phyloP scores from a whole-genome alignment of 805 yeast genomes.

The Danielia oregonensis region DNA sequence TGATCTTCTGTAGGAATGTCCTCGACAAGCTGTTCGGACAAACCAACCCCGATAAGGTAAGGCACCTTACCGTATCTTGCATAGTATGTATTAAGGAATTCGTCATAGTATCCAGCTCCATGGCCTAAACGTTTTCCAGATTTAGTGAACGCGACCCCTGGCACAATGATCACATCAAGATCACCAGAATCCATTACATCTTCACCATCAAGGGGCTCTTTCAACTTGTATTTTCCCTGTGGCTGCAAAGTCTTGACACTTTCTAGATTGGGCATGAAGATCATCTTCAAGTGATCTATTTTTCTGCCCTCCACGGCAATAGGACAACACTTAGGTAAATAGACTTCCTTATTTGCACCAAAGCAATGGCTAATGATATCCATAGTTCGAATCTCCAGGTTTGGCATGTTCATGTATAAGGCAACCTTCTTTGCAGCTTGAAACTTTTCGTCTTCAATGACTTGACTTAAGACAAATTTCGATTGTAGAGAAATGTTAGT shows the following conservation, averaged over 20 bases:
- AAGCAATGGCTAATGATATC: slow-evolving; percentile 52
- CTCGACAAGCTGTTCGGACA: slow-evolving; percentile 57
- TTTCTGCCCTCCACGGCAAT: slow-evolving; percentile 28
- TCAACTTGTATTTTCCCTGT: slow-evolving; percentile 60
- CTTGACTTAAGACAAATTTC: slow-evolving; percentile 12
- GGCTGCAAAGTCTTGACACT: slow-evolving; percentile 52
- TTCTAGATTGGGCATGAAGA: slow-evolving; percentile 39
- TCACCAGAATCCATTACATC: slow-evolving; percentile 23
- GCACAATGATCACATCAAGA: slow-evolving; percentile 73
- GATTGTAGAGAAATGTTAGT: slow-evolving; percentile 25
- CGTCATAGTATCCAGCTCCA: slow-evolving; percentile 93
- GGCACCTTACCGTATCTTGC: slow-evolving; percentile 30
- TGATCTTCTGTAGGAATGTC: slow-evolving; percentile 57
- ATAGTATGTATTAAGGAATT: slow-evolving; percentile 29
- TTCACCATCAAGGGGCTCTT: slow-evolving; percentile 56
- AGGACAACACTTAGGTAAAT: slow-evolving; percentile 51
- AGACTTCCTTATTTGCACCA: slow-evolving; percentile 46
- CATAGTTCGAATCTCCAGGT: slow-evolving; percentile 62
- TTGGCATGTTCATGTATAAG: slow-evolving; percentile 73
- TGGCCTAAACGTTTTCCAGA: slow-evolving; percentile 68
- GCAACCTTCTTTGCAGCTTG: slow-evolving; percentile 49
- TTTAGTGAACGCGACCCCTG: slow-evolving; percentile 77
- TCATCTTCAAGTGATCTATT: slow-evolving; percentile 49
- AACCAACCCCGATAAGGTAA: slow-evolving; percentile 57
- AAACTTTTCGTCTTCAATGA: slow-evolving; percentile 34